These are phyloP conservation scores for Tuber umbilicatum DNA, from an alignment of 495 filamentous ascomycete species.

Conservation along the genomic window DNA sequence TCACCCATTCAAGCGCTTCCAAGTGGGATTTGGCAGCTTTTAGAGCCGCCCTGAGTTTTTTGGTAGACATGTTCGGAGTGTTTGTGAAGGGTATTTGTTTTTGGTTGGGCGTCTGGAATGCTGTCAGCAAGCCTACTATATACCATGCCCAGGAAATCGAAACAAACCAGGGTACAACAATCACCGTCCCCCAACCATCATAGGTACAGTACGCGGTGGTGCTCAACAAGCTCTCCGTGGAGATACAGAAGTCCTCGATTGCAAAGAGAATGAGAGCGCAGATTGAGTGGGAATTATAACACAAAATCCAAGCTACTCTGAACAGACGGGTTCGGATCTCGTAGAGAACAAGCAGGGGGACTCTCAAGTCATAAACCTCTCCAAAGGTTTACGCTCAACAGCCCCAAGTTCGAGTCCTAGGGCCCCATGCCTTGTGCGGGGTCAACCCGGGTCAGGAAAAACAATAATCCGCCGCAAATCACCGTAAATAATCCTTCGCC, in stretches of 20 bases:
- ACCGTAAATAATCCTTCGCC: neutral
- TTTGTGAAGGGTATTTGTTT: neutral
- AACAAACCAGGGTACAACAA: neutral
- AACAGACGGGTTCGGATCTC: neutral
- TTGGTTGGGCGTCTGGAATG: neutral
- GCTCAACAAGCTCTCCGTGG: neutral
- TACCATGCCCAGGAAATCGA: neutral
- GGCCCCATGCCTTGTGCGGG: neutral
- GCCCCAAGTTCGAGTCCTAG: neutral
- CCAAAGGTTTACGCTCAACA: neutral
- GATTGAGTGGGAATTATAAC: neutral
- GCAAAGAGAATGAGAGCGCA: neutral
- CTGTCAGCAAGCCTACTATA: neutral
- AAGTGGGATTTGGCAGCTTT: slow-evolving; percentile 76
- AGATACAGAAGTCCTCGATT: neutral
- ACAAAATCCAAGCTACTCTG: neutral
- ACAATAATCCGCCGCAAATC: neutral
- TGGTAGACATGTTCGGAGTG: slow-evolving; percentile 49
- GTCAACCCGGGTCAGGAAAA: neutral
- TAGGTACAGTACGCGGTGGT: neutral
- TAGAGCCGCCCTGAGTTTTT: slow-evolving; percentile 59
- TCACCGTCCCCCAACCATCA: neutral
- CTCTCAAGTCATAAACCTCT: neutral
- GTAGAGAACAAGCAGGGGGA: neutral
- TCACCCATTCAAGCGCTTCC: slow-evolving; percentile 70